Percentiles rank a stretch among this genome's conserved stretches.
Evolutionary conservation across 345 rosid species (phyloP).

Genomic region (Citrus inodora): DNA sequence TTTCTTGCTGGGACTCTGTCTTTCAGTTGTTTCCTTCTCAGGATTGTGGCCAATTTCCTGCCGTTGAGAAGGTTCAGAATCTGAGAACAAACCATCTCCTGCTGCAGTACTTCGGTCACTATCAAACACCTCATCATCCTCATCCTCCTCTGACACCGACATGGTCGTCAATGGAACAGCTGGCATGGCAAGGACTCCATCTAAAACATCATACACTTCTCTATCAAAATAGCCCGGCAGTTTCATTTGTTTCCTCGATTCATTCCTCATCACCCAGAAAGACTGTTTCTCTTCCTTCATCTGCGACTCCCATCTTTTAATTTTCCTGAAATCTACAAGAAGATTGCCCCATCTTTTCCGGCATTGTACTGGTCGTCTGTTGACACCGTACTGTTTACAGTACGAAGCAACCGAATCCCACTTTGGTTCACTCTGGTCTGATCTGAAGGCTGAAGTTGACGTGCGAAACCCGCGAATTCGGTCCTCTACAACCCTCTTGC

Average conservation of each 20-base stretch:
- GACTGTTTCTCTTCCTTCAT: conserved; percentile 18
- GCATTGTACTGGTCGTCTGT: conserved; percentile 22
- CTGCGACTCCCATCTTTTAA: conserved; percentile 33
- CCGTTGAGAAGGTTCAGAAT: conserved; percentile 10
- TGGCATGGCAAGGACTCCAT: conserved; percentile 5
- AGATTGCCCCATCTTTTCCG: conserved; percentile 31
- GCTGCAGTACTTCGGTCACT: neutral
- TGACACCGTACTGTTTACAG: conserved; percentile 25
- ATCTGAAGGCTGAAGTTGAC: neutral
- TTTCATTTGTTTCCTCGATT: conserved; percentile 27
- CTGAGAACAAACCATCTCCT: conserved; percentile 3
- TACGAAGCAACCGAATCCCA: conserved; percentile 31
- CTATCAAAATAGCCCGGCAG: conserved; percentile 26
- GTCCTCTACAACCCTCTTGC: conserved; percentile 24
- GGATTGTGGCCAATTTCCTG: conserved; percentile 10
- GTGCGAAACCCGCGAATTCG: neutral
- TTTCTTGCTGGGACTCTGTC: neutral
- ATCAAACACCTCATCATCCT: conserved; percentile 5
- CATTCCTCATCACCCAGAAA: conserved; percentile 31
- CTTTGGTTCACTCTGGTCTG: conserved; percentile 19
- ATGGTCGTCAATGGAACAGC: conserved; percentile 27
- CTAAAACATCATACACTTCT: conserved; percentile 30
- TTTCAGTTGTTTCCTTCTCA: conserved; percentile 16
- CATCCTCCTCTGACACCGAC: neutral
- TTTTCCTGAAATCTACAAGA: conserved; percentile 33